phyloP scores from a whole-genome alignment of 192 early-diverging fungal species.

The Podila epigama region DNA sequence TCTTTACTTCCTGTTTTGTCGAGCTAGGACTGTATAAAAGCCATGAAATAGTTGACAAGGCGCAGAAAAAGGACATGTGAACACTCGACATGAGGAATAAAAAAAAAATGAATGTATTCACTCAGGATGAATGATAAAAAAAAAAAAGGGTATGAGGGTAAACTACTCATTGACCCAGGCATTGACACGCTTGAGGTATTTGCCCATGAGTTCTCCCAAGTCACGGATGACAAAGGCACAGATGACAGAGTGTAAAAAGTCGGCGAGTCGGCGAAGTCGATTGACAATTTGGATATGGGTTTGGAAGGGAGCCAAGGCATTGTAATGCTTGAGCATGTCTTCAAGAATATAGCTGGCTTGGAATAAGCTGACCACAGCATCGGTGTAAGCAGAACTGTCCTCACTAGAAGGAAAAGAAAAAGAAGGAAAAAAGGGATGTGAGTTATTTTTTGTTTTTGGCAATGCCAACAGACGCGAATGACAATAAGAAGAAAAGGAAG shows the following conservation, averaged over 20 bases:
- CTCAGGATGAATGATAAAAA: no score
- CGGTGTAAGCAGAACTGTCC: slow-evolving; percentile 30
- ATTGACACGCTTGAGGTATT: slow-evolving; percentile 50
- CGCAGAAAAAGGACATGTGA: no score
- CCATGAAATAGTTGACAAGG: no score
- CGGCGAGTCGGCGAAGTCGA: slow-evolving; percentile 37
- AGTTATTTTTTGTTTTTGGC: not conserved
- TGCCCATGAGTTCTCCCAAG: slow-evolving; percentile 41
- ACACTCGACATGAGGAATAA: no score
- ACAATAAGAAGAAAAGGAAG: not conserved
- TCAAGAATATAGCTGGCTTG: slow-evolving; percentile 31
- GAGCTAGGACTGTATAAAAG: no score
- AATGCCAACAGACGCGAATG: not conserved
- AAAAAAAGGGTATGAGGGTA: not conserved
- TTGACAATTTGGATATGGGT: slow-evolving; percentile 36
- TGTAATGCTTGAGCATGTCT: slow-evolving; percentile 29
- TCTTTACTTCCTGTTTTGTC: no score
- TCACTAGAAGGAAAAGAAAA: slow-evolving; percentile 7
- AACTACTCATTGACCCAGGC: slow-evolving; percentile 25
- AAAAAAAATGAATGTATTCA: no score
- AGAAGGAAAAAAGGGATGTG: not conserved
- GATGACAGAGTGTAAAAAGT: slow-evolving; percentile 48
- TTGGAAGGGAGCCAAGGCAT: slow-evolving; percentile 13
- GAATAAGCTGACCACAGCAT: slow-evolving; percentile 19
- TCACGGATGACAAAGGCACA: slow-evolving; percentile 56